phyloP scores from a whole-genome alignment of 2,329 filamentous ascomycete genomes.

The Parastagonospora nodorum region DNA sequence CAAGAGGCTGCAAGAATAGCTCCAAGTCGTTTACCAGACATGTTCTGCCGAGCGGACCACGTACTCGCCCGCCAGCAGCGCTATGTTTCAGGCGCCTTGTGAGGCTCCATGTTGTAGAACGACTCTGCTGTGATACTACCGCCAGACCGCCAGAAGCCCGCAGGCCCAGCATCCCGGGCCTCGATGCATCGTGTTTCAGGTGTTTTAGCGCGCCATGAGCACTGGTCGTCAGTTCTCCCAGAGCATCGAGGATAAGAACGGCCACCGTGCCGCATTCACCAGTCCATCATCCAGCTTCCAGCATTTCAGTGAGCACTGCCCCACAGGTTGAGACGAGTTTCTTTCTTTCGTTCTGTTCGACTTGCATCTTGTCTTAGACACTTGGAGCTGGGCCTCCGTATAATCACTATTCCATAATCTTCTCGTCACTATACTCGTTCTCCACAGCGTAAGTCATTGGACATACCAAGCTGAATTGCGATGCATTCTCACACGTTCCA shows the following conservation, averaged over 20 bases:
- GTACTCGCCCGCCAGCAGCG: constrained; percentile 40
- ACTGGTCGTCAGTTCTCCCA: constrained; percentile 42
- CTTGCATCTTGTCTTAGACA: constrained; percentile 48
- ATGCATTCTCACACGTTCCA: constrained; percentile 19
- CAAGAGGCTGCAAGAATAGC: constrained; percentile 29
- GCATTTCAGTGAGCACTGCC: constrained; percentile 35
- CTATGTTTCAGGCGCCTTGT: constrained; percentile 45
- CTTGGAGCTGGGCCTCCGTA: constrained; percentile 52
- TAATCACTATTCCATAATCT: constrained; percentile 48
- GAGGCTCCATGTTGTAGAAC: constrained; percentile 33
- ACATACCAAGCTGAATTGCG: constrained; percentile 2
- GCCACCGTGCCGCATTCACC: constrained; percentile 44
- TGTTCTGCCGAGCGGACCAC: constrained; percentile 16
- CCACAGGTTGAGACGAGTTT: constrained; percentile 47
- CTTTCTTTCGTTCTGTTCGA: constrained; percentile 31
- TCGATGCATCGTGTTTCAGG: constrained; percentile 48
- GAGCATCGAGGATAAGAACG: constrained; percentile 43
- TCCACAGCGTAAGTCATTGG: constrained; percentile 39
- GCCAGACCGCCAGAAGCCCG: constrained; percentile 35
- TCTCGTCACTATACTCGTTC: constrained; percentile 19
- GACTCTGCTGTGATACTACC: constrained; percentile 36
- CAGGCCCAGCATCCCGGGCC: constrained; percentile 31
- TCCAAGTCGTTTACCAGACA: constrained; percentile 31
- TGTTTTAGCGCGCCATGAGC: constrained; percentile 43
- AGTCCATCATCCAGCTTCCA: constrained; percentile 23